Base-by-base conservation (phyloP, 1,284 basidiomycete genomes). In the Leccinum glutinopallens region DNA sequence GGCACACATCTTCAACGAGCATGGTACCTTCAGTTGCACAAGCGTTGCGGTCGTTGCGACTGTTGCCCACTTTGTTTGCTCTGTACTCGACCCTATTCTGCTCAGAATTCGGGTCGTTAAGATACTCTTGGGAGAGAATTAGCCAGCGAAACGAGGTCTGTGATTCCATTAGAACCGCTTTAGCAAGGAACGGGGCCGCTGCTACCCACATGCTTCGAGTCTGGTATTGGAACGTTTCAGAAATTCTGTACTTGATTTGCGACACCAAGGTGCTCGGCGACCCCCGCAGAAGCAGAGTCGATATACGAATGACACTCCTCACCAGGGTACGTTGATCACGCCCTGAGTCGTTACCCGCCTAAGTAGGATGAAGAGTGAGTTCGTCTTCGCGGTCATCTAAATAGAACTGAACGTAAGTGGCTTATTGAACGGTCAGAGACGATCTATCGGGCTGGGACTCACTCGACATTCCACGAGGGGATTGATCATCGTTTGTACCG, bases 311-410 rank as follows among this genome's bases (percentile, higher is more conserved):
- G 37, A 22, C 8, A 17, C 35, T 51, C 68, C 77, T n/a, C 66
- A 93, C 93, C 93, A 60, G 33, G 97, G 84, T 43, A 98, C 89
- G 76, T 98, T 99, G 80, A 98, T 97, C 59, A 98, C 96, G n/a
- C n/a, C n/a, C 97, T 75, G 33, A 35, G 33, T 99, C 97, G 72
- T 99, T 99, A 66, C 95, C 92, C 3, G 94, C 25, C 96, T 97
- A 78, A 98, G 98, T 19, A 98, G 82, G 63, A 97, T 93, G 58
- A 99, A 84, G 7, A 99, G 91, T 94, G 60, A 98, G 85, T 71
- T 97, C 93, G 75, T 98, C 96, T 71, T 94, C 91, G 25, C 96
- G 80, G 73, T 97, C 90, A 72, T 98, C 97, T 61, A 94, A 79
- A 78, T 97, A 99, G 78, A 98, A 97, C 91, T 96, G 69, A 37